Percentiles rank a stretch among this genome's conserved stretches.
phyloP scores from a whole-genome alignment of 2,329 filamentous ascomycete species.

The Graphium sp. region DNA sequence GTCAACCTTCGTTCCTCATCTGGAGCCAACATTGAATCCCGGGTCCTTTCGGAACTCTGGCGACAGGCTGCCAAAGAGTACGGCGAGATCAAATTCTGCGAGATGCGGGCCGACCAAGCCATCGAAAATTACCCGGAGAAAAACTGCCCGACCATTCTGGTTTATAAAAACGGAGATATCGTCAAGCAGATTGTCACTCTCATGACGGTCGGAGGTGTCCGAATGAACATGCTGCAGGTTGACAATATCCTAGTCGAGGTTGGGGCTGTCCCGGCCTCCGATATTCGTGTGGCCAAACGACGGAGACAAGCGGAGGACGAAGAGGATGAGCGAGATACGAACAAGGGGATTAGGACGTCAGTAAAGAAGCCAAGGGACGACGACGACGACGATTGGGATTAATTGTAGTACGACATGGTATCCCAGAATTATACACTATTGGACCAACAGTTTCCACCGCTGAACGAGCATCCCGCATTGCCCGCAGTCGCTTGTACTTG shows the following conservation, averaged over 20 bases:
- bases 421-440: too few relatives aligned
- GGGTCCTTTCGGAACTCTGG: constrained; percentile 74
- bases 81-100: constrained; percentile 93
- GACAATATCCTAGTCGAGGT: constrained; percentile 70
- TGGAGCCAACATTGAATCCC: constrained; percentile 71
- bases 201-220: constrained; percentile 56
- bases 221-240: constrained; percentile 55
- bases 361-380: constrained; percentile 25
- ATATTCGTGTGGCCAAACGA: constrained; percentile 57
- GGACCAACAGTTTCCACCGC: too few relatives aligned
- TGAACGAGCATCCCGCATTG: too few relatives aligned
- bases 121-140: constrained; percentile 92
- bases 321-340: constrained; percentile 34
- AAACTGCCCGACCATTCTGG: constrained; percentile 85
- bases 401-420: too few relatives aligned
- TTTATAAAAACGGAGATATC: constrained; percentile 89
- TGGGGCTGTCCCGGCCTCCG: constrained; percentile 62
- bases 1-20: constrained; percentile 69
- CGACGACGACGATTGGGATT: constrained; percentile 47
- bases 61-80: constrained; percentile 68
- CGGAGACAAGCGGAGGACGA: constrained; percentile 42
- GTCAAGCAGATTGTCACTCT: constrained; percentile 84
- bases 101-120: constrained; percentile 81
- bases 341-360: constrained; percentile 33
- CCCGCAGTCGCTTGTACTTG: too few relatives aligned